Base-by-base conservation (phyloP, 805 yeast species). In the Saturnispora serradocipensis region DNA sequence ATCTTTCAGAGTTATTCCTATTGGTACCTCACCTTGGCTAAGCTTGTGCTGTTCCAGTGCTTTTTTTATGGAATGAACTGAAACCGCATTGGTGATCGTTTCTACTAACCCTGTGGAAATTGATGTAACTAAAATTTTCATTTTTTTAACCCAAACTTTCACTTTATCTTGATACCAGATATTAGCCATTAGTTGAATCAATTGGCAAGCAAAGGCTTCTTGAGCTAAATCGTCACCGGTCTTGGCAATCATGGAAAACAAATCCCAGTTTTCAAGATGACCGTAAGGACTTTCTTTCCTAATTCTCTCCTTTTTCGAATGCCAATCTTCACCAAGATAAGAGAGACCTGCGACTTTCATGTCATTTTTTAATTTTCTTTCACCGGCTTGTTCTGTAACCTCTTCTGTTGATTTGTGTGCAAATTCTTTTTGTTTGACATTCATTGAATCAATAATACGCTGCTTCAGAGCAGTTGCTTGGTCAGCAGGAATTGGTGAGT, bases 201-300 rank as follows among this genome's bases (percentile, higher is more conserved):
- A 66, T 65, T 93, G 99, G 56, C 97, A 89, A 0, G 99, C 99
- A 73, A 93, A 89, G 0, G 99, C 97, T 66, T 93, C 99, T 65
- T 93, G 99, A 24, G 96, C 86, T 48, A 93, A 67, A 68, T 93
- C 99, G 61, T 86, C 91, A 35, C 99, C 99, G 30, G 96, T 91
- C 63, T 93, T 93, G 11, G 95, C 96, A 63, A 93, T 93, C 2
- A 91, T 97, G 0, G 97, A 90, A 58, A 91, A 88, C 39, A 93
- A 67, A 56, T 93, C 97, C 99, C 99, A 93, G 64, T 88, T 86
- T 25, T 84, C 86, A 32, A 86, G 67, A 62, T 89, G 93, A 0
- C 99, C 99, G 62, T 73, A 89, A 8, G 81, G 78, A 48, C 96
- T 86, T 15, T 85, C 75, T 48, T 77, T 78, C 52, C 95, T 75